Base-by-base conservation (phyloP, 176 grass and related monocot genomes). In the Carex scoparia region DNA sequence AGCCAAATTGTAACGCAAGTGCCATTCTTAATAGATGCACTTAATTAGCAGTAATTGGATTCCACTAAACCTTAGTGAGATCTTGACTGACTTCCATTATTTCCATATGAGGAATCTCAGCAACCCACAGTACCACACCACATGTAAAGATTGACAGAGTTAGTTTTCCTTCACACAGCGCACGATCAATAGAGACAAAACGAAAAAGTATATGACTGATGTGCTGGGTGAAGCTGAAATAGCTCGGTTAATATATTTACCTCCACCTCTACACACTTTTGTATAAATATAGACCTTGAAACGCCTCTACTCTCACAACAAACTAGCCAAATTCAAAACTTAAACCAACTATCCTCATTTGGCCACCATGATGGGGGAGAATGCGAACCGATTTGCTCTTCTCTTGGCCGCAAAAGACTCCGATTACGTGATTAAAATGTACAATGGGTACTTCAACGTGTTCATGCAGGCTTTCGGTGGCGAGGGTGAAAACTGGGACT, bases 321-420 rank as follows among this genome's bases (percentile, higher is more conserved):
- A 35, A 35, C 33, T 32, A 79, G 46, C 18, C 15, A 18, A 81
- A 2, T 64, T 65, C 51, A 81, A 48, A 61, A 48, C 74, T 18
- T 32, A 54, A 40, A 12, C 19, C 27, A 33, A 30, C 28, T 57
- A 7, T 57, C 1, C 6, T 57, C 28, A 76, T 16, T 58, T 35
- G 3, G 10, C 13, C 58, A 58, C 53, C 13, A 83, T 71, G 86
- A 76, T 62, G 74, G 37, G 11, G 35, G 60, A 27, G 53, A 38
- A 19, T 33, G 65, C 49, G 18, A 89, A 68, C 85, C 81, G 89
- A 75, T 95, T 85, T 78, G 95, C 93, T 0, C 88, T 98, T 33
- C 86, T 98, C 10, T 73, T 98, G 65, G 95, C 95, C 3, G 88
- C 89, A 35, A 86, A 57, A 79, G 95, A 98, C 89, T 98, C 95